phyloP scores from a whole-genome alignment of 2,329 filamentous ascomycete genomes.

The Lasiodiplodia hormozganensis region DNA sequence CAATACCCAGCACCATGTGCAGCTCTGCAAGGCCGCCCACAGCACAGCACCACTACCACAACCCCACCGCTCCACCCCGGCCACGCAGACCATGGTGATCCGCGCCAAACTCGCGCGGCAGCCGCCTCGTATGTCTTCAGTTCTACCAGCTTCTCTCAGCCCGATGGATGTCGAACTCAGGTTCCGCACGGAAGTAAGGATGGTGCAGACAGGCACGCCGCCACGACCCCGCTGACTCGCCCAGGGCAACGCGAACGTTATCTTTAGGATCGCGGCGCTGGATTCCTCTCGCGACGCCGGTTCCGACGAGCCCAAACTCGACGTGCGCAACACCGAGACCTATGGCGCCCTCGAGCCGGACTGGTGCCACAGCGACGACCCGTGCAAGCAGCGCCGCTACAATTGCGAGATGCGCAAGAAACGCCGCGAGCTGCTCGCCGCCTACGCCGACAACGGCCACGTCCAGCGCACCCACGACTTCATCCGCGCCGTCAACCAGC shows the following conservation, averaged over 20 bases:
- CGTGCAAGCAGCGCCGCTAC: conserved; percentile 16
- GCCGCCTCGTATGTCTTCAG: conserved; percentile 28
- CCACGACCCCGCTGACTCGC: conserved; percentile 11
- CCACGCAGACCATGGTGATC: conserved; percentile 30
- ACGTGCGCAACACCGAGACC: neutral
- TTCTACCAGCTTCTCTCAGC: conserved; percentile 14
- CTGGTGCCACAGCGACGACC: conserved; percentile 26
- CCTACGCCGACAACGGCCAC: conserved; percentile 6
- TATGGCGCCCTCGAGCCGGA: conserved; percentile 26
- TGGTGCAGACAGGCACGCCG: conserved; percentile 10
- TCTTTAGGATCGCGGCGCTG: conserved; percentile 25
- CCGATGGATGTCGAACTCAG: conserved; percentile 26
- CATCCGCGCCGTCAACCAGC: conserved; percentile 12
- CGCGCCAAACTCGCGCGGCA: conserved; percentile 22
- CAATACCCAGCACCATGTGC: conserved; percentile 32
- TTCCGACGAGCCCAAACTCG: neutral
- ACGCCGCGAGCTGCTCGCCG: conserved; percentile 10
- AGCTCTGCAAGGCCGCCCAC: conserved; percentile 31
- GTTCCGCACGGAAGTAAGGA: conserved; percentile 29
- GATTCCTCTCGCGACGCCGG: neutral
- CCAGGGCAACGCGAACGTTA: conserved; percentile 30
- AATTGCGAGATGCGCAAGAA: conserved; percentile 20
- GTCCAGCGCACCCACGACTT: neutral
- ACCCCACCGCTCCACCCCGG: conserved; percentile 28
- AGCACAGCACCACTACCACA: conserved; percentile 21